phyloP scores from a whole-genome alignment of 805 yeast species.

The Candida mattraensis region DNA sequence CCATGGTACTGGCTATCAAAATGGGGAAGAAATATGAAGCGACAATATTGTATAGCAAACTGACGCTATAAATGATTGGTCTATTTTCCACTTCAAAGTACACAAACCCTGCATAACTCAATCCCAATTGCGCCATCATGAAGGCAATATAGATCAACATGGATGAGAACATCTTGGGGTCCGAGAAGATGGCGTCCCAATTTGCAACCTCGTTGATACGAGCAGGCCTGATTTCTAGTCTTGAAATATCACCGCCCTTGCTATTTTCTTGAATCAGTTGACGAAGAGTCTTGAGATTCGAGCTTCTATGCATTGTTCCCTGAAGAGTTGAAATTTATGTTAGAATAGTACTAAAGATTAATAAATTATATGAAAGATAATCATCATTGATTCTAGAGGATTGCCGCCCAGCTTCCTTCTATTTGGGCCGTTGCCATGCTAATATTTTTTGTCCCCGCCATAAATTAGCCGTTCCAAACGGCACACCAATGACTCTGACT shows the following conservation, averaged over 20 bases:
- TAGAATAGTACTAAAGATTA: too few species aligned
- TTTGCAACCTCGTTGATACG: slow-evolving; percentile 23
- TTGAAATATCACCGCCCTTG: too few species aligned
- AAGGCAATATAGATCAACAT: slow-evolving; percentile 22
- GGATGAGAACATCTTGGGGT: slow-evolving; percentile 20
- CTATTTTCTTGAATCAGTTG: slow-evolving; percentile 1
- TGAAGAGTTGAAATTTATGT: too few species aligned
- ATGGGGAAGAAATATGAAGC: slow-evolving; percentile 30
- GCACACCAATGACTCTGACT: slow-evolving; percentile 51
- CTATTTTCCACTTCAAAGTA: slow-evolving; percentile 26
- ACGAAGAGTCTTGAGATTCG: too few species aligned
- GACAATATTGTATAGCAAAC: slow-evolving; percentile 26
- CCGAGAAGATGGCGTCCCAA: slow-evolving; percentile 29
- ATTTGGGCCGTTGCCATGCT: too few species aligned
- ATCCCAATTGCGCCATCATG: slow-evolving; percentile 26
- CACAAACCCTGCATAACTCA: slow-evolving; percentile 31
- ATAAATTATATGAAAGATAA: too few species aligned
- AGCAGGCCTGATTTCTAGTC: slow-evolving; percentile 11
- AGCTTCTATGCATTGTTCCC: too few species aligned
- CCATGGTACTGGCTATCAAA: slow-evolving; percentile 22
- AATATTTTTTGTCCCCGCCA: too few species aligned
- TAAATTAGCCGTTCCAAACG: slow-evolving; percentile 47
- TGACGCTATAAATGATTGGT: slow-evolving; percentile 23
- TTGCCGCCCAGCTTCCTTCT: too few species aligned
- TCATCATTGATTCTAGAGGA: too few species aligned